Evolutionary conservation across 2,329 filamentous ascomycete species (phyloP).

Genomic region (Colletotrichum australisinense): DNA sequence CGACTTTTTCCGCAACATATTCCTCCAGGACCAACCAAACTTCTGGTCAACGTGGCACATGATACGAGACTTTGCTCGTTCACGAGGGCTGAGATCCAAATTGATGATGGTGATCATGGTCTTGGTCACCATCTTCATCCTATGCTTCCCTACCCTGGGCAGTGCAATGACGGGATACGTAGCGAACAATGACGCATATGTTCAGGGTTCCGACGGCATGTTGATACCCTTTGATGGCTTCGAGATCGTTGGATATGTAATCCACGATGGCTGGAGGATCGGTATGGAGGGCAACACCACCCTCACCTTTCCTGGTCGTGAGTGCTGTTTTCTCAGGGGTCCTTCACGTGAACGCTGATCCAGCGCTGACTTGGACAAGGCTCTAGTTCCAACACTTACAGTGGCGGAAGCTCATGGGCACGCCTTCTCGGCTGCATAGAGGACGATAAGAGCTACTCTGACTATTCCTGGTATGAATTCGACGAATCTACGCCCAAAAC

Average conservation of each 20-base stretch:
- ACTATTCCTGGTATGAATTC: not conserved
- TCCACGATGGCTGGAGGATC: slow-evolving; percentile 40
- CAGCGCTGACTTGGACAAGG: not conserved
- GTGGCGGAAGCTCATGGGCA: not conserved
- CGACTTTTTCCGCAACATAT: slow-evolving; percentile 40
- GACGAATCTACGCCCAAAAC: not conserved
- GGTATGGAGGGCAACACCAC: slow-evolving; percentile 32
- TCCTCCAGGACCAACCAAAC: slow-evolving; percentile 38
- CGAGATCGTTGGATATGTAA: slow-evolving; percentile 36
- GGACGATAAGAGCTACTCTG: not conserved
- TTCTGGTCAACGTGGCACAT: slow-evolving; percentile 37
- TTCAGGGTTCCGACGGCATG: slow-evolving; percentile 33
- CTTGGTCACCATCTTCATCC: slow-evolving; percentile 39
- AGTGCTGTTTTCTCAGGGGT: not conserved
- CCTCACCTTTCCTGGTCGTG: slow-evolving; percentile 8
- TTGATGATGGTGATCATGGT: slow-evolving; percentile 40
- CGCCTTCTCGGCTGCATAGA: not conserved
- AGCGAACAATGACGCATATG: slow-evolving; percentile 38
- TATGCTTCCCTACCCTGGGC: slow-evolving; percentile 43
- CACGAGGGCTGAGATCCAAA: slow-evolving; percentile 38
- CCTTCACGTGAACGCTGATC: not conserved
- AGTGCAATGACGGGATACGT: slow-evolving; percentile 45
- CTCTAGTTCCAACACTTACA: not conserved
- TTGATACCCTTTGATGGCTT: slow-evolving; percentile 37
- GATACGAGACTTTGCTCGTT: slow-evolving; percentile 35